phyloP scores from a whole-genome alignment of 441 rosid genomes.

The Cnidoscolus chayamansa region DNA sequence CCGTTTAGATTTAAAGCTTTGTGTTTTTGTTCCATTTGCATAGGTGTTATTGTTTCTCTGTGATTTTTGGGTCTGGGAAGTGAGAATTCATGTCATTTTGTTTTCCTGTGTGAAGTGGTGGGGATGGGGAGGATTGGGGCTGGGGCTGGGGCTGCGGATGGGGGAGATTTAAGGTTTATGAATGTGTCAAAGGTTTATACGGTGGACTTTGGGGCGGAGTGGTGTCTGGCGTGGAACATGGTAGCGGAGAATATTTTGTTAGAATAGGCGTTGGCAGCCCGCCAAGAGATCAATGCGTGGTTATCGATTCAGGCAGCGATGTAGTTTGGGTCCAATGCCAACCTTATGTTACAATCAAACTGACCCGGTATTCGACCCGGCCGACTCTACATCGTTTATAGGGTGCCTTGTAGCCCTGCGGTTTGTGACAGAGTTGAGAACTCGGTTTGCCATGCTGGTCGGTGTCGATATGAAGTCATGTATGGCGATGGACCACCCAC shows the following conservation, averaged over 20 bases:
- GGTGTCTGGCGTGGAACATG: conserved; percentile 87
- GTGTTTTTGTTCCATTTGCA: background rate
- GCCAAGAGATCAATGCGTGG: conserved; percentile 76
- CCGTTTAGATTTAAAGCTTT: background rate
- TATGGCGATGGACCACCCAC: conserved; percentile 96
- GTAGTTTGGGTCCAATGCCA: conserved; percentile 97
- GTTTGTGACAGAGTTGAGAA: conserved; percentile 74
- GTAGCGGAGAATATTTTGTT: conserved; percentile 90
- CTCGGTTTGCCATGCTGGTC: conserved; percentile 67
- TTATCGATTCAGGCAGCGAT: conserved; percentile 89
- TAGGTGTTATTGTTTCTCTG: background rate
- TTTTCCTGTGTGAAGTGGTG: no score
- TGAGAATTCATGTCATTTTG: background rate
- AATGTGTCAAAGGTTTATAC: conserved; percentile 5
- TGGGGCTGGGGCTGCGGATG: no score
- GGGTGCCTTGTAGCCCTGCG: conserved; percentile 70
- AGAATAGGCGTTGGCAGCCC: conserved; percentile 94
- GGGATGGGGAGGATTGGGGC: no score
- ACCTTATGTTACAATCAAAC: conserved; percentile 92
- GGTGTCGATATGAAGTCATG: conserved; percentile 78
- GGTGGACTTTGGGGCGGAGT: conserved; percentile 54
- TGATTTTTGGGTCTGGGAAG: background rate
- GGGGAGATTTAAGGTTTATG: no score
- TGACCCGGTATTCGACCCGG: conserved; percentile 91
- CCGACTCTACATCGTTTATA: conserved; percentile 60